phyloP scores from a whole-genome alignment of 805 yeast genomes.

The Yarrowia sp. region DNA sequence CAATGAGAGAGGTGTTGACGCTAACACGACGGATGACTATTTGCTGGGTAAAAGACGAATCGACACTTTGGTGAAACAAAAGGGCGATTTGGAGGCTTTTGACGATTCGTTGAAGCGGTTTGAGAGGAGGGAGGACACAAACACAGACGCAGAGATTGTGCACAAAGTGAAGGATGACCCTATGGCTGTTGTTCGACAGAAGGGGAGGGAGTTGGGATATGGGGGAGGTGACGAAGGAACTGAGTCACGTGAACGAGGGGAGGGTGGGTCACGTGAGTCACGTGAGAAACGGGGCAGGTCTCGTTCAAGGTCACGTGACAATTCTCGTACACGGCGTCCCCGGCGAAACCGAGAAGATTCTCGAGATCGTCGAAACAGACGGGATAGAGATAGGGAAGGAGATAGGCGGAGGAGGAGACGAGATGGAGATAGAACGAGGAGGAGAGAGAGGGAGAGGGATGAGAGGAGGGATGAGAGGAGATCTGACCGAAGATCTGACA shows the following conservation, averaged over 20 bases:
- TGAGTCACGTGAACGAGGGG: not conserved
- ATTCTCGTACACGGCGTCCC: not conserved
- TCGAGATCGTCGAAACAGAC: not conserved
- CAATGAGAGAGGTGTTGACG: conserved; percentile 31
- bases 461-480: not conserved
- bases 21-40: conserved; percentile 41
- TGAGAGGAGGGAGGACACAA: not conserved
- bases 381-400: not conserved
- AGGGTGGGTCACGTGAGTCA: no score
- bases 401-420: not conserved
- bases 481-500: not conserved
- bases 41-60: conserved; percentile 53
- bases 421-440: not conserved
- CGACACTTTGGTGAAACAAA: conserved; percentile 33
- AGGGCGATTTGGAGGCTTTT: conserved; percentile 17
- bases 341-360: not conserved
- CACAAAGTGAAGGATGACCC: conserved; percentile 17
- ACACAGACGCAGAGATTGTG: not conserved
- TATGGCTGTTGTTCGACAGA: conserved; percentile 1
- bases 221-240: not conserved
- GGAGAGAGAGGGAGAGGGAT: not conserved
- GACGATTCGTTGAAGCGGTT: conserved; percentile 28
- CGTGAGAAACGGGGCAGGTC: not conserved
- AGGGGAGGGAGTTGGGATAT: not conserved
- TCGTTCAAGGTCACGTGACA: not conserved